A percentile compares a stretch with the other conserved stretches of the same genome.
These are phyloP conservation scores for Nepenthes gracilis DNA, from an alignment of 148 eudicot genomes.

Conservation along the genomic window DNA sequence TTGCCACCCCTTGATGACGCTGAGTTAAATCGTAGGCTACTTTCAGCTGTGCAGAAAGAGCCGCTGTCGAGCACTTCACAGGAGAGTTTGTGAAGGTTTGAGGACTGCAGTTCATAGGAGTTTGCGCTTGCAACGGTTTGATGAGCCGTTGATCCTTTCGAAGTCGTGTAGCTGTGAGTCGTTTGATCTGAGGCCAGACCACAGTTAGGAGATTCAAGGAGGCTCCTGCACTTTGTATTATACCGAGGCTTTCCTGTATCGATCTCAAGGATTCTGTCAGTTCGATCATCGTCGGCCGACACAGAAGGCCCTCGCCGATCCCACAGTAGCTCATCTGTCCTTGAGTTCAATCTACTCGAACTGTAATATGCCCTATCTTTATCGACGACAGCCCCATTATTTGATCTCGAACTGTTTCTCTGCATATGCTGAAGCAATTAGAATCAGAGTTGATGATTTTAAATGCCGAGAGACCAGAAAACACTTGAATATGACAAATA, in stretches of 20 bases:
- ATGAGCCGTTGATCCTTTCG: conserved; percentile 43
- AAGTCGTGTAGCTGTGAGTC: conserved; percentile 46
- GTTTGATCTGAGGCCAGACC: conserved; percentile 36
- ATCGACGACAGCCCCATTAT: conserved; percentile 9
- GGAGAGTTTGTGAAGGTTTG: conserved; percentile 23
- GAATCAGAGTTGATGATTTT: neutral
- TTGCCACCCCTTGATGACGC: conserved; percentile 25
- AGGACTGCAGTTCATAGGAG: conserved; percentile 29
- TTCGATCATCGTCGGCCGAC: conserved; percentile 28
- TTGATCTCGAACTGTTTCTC: conserved; percentile 48
- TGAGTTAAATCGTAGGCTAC: conserved; percentile 28
- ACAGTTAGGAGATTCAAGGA: conserved; percentile 29
- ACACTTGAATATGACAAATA: too few species aligned
- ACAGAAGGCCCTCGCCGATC: conserved; percentile 12
- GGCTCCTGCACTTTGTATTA: conserved; percentile 27
- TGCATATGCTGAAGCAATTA: conserved; percentile 10
- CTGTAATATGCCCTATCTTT: conserved; percentile 16
- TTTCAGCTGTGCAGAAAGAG: conserved; percentile 50
- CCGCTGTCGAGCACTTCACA: conserved; percentile 27
- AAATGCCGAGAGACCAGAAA: neutral
- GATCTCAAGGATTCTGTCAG: conserved; percentile 51
- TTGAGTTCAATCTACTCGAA: conserved; percentile 26
- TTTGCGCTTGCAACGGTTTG: conserved; percentile 33
- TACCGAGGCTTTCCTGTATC: conserved; percentile 36
- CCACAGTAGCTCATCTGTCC: conserved; percentile 18